phyloP scores from a whole-genome alignment of 2,329 filamentous ascomycete species.

The Colletotrichum incanum region DNA sequence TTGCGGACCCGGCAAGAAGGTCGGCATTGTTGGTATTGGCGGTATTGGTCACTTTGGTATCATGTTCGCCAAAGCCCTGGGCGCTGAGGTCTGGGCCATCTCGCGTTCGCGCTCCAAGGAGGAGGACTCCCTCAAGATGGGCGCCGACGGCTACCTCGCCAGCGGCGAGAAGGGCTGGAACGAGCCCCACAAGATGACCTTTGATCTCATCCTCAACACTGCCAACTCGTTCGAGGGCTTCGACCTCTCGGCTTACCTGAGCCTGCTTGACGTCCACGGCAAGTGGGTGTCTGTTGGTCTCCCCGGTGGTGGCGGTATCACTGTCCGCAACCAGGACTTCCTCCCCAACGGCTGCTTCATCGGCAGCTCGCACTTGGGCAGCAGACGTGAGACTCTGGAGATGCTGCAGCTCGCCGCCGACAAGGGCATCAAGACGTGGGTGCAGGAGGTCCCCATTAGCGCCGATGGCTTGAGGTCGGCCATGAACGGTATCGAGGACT shows the following conservation, averaged over 20 bases:
- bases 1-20: slow-evolving; percentile 83
- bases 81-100: slow-evolving; percentile 75
- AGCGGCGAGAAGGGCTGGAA: slow-evolving; percentile 73
- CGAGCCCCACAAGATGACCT: slow-evolving; percentile 71
- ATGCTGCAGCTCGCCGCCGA: slow-evolving; percentile 82
- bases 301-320: slow-evolving; percentile 81
- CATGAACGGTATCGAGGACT: slow-evolving; percentile 78
- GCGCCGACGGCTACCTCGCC: slow-evolving; percentile 73
- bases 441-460: slow-evolving; percentile 81
- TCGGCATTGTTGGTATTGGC: slow-evolving; percentile 81
- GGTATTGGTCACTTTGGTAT: slow-evolving; percentile 81
- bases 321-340: slow-evolving; percentile 82
- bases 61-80: slow-evolving; percentile 78
- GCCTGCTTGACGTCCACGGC: slow-evolving; percentile 85
- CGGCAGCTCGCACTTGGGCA: slow-evolving; percentile 80
- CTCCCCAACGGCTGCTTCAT: slow-evolving; percentile 82
- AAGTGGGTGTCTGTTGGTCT: slow-evolving; percentile 86
- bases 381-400: slow-evolving; percentile 77
- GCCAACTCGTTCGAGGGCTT: slow-evolving; percentile 79
- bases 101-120: slow-evolving; percentile 74
- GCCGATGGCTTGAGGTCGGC: slow-evolving; percentile 80
- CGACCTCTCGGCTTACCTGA: slow-evolving; percentile 80
- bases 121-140: slow-evolving; percentile 71
- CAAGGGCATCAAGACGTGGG: slow-evolving; percentile 79
- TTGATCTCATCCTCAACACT: slow-evolving; percentile 84